phyloP scores from a whole-genome alignment of 1,139 yeast genomes.

The Pichia sp. region DNA sequence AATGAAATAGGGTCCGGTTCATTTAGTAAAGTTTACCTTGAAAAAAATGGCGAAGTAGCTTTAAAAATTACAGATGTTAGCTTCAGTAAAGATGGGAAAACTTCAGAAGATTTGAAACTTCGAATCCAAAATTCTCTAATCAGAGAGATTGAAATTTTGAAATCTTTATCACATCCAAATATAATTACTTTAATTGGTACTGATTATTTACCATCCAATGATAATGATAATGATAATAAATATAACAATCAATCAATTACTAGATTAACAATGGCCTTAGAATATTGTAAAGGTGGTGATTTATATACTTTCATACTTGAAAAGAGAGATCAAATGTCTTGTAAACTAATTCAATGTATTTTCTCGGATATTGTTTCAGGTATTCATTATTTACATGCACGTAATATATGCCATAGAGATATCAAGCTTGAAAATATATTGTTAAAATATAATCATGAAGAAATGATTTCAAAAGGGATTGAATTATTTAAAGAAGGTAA shows the following conservation, averaged over 20 bases:
- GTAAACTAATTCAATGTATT: constrained; percentile 48
- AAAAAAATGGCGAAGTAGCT: constrained; percentile 26
- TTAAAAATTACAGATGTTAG: constrained; percentile 34
- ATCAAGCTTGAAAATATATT: constrained; percentile 77
- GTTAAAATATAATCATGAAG: constrained; percentile 35
- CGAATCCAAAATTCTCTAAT: constrained; percentile 62
- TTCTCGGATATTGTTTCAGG: constrained; percentile 66
- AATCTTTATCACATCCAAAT: constrained; percentile 36
- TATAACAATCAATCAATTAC: background rate
- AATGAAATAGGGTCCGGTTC: constrained; percentile 50
- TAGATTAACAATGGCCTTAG: constrained; percentile 56
- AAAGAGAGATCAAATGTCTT: constrained; percentile 33
- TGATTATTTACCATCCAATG: constrained; percentile 14
- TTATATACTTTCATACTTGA: constrained; percentile 54
- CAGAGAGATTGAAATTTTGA: constrained; percentile 68
- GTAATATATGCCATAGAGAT: constrained; percentile 75
- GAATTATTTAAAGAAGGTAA: constrained; percentile 18
- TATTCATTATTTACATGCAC: constrained; percentile 62
- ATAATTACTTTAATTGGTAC: constrained; percentile 36
- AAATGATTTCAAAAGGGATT: constrained; percentile 21
- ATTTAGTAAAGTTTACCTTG: constrained; percentile 42
- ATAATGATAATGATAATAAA: constrained; percentile 14
- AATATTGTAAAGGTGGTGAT: constrained; percentile 81
- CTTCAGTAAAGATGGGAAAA: constrained; percentile 17
- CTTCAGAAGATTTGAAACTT: constrained; percentile 33